Evolutionary conservation across 768 basidiomycete genomes (phyloP), one percentile per base, ranked within the genome.

Genomic region (Crucibulum laeve): DNA sequence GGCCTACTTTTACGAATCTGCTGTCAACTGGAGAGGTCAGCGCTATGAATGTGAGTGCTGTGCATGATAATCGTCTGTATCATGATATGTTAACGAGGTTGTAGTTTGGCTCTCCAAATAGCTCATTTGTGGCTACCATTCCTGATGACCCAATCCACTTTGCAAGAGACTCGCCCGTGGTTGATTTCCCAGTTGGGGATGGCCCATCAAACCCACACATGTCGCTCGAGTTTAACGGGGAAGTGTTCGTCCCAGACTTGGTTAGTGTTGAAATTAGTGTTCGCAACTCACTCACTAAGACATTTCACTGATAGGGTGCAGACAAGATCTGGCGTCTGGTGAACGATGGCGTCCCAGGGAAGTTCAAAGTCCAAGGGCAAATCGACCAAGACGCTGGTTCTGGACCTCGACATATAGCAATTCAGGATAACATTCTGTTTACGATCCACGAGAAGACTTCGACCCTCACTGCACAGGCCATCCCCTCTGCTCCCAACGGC

Each of bases 251-350:
- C 11, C 72, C 82, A 8, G 83, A 82, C 58, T 65, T 84, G 46
- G 80, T 79, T 42, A 41, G 69, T 54, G 18, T 15, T 7, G 24
- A 14, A 13, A 13, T 34, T 24, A n/a, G 18, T 14, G 18, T 11
- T 25, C 18, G 11, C 23, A 30, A 22, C n/a, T 22, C 10, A 30
- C 13, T 24, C 19, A 17, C 21, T 7, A 21, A 32, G 11, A 37
- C 36, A 21, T 18, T 3, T 25, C 4, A 39, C 25, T 22, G n/a
- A 13, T 46, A 81, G 79, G 81, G 81, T 21, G 74, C 63, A 2
- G 82, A 84, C 59, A 82, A 71, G 51, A 71, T 84, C 38, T 85
- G 82, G 81, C 67, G 82, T 28, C 69, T 84, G 1, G 69, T 59
- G 13, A 62, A 69, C 39, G 53, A 69, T 44, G 67, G 65, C 1